Conservation (phyloP, 75 land plant genomes). For the Ceratopteris richardii region DNA sequence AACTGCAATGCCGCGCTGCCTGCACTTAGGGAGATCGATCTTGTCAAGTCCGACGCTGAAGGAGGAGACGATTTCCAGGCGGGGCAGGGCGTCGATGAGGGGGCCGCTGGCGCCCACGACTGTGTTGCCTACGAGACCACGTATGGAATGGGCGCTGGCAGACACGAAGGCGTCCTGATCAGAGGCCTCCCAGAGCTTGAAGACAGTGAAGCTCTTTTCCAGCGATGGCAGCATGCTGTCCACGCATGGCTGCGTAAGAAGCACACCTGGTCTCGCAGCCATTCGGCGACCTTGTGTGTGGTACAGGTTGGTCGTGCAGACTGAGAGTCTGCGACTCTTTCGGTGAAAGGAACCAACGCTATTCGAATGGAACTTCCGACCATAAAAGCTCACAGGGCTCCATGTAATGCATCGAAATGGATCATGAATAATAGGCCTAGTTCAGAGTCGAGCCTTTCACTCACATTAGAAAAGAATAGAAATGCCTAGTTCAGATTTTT, state of each 20-base stretch:
- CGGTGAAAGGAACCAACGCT: no score
- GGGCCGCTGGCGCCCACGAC: conserved; percentile 40
- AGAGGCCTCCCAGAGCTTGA: conserved; percentile 36
- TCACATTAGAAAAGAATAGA: no score
- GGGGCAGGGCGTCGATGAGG: conserved; percentile 56
- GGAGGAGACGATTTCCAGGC: conserved; percentile 62
- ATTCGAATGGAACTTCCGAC: no score
- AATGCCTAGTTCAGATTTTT: no score
- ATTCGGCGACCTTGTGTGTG: no score
- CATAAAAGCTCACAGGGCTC: no score
- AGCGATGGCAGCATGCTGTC: conserved; percentile 46
- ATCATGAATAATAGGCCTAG: no score
- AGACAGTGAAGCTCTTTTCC: conserved; percentile 40
- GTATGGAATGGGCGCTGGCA: conserved; percentile 31
- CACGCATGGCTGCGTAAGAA: not conserved
- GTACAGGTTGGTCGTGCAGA: no score
- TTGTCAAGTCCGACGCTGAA: conserved; percentile 76
- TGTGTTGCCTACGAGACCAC: conserved; percentile 56
- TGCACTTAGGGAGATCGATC: conserved; percentile 59
- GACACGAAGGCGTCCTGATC: conserved; percentile 20
- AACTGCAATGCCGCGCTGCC: conserved; percentile 57
- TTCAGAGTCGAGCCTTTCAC: no score
- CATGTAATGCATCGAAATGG: no score
- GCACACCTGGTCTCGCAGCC: not conserved
- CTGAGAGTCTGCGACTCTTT: no score